Evolutionary conservation across 2,329 filamentous ascomycete species (phyloP), one percentile per base, ranked within the genome.

Genomic region (Ophiostoma tasmaniense): DNA sequence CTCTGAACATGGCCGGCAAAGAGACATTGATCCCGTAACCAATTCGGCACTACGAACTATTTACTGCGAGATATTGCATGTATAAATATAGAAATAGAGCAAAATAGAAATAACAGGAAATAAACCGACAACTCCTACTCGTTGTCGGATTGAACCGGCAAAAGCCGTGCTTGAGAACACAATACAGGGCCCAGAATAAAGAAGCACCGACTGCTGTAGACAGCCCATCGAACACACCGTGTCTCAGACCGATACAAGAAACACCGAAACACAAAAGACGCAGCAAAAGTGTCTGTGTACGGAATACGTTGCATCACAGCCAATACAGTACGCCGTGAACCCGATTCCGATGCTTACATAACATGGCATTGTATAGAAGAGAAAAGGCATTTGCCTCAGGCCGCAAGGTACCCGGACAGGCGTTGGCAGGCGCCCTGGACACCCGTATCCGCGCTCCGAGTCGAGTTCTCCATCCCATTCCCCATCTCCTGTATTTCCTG

Each of bases 231-330:
- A 55, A 28, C 22, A 17, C 2, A 30, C 14, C 6, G 13, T 61
- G 55, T 61, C 55, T 61, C 64, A 66, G 13, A 66, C 64, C 39
- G 25, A 33, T 42, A 50, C 64, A 45, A 20, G 64, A 66, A 55
- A 55, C 50, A 55, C n/a, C 22, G 50, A 39, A 20, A n/a, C 42
- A 45, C 17, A 45, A 45, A 45, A 39, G 37, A 39, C 35, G 37
- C 37, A 39, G 13, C 33, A 45, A 20, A 7, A 42, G 39, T 14
- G 42, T n/a, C 42, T 45, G 17, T 42, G 39, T 45, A 45, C 17
- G 42, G 42, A n/a, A 20, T 45, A 20, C 42, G 42, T 45, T 45
- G 42, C 42, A 45, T n/a, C 42, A 45, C 20, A 45, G 42, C 42
- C 50, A 55, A 55, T 55, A 55, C 42, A 45, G 33, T 33, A 55